Evolutionary conservation across 768 basidiomycete genomes (phyloP), one percentile per base, ranked within the genome.

Genomic region (Leccinum truebloodii): DNA sequence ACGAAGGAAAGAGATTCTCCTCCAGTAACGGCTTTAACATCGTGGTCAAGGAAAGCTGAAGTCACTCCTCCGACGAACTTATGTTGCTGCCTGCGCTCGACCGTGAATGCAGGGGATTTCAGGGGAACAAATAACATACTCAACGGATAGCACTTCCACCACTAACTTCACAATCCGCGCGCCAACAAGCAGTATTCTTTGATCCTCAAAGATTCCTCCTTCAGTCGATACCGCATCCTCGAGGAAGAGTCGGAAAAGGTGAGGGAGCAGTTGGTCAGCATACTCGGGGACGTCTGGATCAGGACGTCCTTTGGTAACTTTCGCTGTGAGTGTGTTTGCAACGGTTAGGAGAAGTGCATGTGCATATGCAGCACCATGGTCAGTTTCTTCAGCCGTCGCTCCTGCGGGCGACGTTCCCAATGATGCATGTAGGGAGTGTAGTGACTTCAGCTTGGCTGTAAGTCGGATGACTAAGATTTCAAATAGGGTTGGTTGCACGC

Each of bases 271-370:
- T 20, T 80, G 79, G 64, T 97, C 92, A 37, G 89, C 80, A 68
- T 94, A 94, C 73, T 90, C 93, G 0, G 83, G 75, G 18, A 98
- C 80, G 69, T 98, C 97, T 0, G 76, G 69, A 70, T 96, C 86
- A 35, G 79, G 80, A 26, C 68, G 74, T 53, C 51, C 26, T 57
- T 70, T 70, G 35, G 77, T 73, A 7, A 80, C 76, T 71, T 90
- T 90, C 18, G 63, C 65, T 10, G 74, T 67, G 16, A 98, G 72
- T 0, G 88, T 86, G 46, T 85, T 81, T 2, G 81, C 79, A 7
- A 98, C 74, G 0, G 89, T 85, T 53, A 82, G 78, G 53, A 98
- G 80, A 34, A 98, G 80, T 32, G 94, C 86, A 74, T 94, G 92
- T 1, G 86, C 87, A 70, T 96, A 98, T 12, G 94, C 90, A 0